These are phyloP conservation scores for Neopestalotiopsis sp. DNA, from an alignment of 2,329 filamentous ascomycete species.

Conservation along the genomic window DNA sequence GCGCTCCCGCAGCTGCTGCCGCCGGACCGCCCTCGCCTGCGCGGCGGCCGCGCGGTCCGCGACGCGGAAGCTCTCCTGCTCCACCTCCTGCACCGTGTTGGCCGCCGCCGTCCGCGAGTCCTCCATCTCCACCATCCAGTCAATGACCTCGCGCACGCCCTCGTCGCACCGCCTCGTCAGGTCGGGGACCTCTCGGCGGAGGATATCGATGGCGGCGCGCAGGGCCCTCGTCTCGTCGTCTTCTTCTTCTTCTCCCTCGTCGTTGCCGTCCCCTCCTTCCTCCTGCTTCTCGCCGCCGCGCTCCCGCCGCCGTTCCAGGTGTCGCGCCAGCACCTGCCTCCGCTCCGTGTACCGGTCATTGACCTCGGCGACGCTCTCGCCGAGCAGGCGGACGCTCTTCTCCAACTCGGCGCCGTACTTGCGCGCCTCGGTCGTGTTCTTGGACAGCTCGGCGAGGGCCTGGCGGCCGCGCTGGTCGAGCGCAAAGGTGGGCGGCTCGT, in stretches of 20 bases:
- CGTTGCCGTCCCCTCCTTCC: conserved; percentile 19
- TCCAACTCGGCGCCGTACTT: conserved; percentile 53
- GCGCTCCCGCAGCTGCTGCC: background rate
- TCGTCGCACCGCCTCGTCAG: conserved; percentile 52
- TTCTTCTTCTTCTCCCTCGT: conserved; percentile 40
- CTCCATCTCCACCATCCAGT: conserved; percentile 53
- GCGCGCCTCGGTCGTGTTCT: conserved; percentile 41
- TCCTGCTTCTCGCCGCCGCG: conserved; percentile 38
- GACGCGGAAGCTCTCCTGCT: conserved; percentile 27
- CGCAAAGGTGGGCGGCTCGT: conserved; percentile 53
- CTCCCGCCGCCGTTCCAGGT: conserved; percentile 40
- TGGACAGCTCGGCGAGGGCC: conserved; percentile 48
- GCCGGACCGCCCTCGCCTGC: background rate
- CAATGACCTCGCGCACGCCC: conserved; percentile 53
- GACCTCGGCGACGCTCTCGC: conserved; percentile 50
- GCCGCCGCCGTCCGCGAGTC: conserved; percentile 49
- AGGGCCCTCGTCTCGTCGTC: conserved; percentile 42
- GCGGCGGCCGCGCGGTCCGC: conserved; percentile 20
- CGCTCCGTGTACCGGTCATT: conserved; percentile 50
- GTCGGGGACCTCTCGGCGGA: conserved; percentile 45
- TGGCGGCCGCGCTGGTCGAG: conserved; percentile 45
- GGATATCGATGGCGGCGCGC: conserved; percentile 42
- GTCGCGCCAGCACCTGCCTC: conserved; percentile 33
- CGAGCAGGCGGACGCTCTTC: conserved; percentile 48
- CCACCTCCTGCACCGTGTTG: conserved; percentile 37